Conservation (phyloP, 495 filamentous ascomycete species). For the Usnea hakonensis region DNA sequence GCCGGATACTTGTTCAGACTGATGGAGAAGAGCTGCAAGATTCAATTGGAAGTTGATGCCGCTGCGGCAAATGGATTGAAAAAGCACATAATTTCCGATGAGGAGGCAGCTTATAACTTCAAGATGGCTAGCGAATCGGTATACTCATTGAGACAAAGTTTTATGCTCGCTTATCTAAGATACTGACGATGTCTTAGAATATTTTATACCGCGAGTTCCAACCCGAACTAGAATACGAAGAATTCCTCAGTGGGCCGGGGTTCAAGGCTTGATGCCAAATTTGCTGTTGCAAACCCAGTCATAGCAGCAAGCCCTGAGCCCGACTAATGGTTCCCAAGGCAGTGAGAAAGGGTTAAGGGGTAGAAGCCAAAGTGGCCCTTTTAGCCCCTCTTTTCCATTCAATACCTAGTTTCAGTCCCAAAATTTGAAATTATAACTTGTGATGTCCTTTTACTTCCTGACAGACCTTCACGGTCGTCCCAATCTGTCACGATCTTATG, state of each 20-base stretch:
- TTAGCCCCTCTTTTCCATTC: not conserved
- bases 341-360: not conserved
- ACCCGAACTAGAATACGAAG: constrained; percentile 25
- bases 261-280: constrained; percentile 1
- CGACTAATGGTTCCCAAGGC: not conserved
- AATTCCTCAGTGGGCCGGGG: constrained; percentile 12
- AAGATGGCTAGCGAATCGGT: constrained; percentile 42
- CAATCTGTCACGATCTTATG: not conserved
- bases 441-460: too few relatives aligned
- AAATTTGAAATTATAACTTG: too few relatives aligned
- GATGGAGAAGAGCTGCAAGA: constrained; percentile 44
- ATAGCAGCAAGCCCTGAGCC: not conserved
- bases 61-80: constrained; percentile 28
- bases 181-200: not conserved
- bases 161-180: not conserved
- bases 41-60: constrained; percentile 44
- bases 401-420: too few relatives aligned
- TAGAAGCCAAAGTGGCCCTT: not conserved
- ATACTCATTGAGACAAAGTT: not conserved
- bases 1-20: constrained; percentile 46
- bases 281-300: not conserved
- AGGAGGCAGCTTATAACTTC: constrained; percentile 47
- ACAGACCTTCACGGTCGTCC: not conserved
- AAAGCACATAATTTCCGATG: constrained; percentile 41
- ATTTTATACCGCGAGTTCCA: constrained; percentile 24